phyloP scores from a whole-genome alignment of 306 rosid species.

The Prunus salicina region DNA sequence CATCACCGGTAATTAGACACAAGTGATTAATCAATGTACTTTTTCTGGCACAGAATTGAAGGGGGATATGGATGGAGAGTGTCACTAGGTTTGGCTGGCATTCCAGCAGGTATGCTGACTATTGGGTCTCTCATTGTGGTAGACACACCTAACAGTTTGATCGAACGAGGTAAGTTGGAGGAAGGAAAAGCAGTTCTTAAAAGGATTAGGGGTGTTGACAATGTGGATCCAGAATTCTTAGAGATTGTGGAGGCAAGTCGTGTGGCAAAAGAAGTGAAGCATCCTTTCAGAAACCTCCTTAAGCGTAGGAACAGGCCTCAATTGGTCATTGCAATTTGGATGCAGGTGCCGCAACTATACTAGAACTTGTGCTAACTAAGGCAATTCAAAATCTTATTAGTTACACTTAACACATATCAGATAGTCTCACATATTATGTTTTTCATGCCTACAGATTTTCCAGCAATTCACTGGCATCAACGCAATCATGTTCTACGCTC shows the following conservation, averaged over 20 bases:
- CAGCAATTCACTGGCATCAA: slow-evolving; percentile 56
- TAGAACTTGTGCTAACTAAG: no score
- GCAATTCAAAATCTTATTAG: no score
- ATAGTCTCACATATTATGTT: no score
- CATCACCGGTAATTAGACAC: no score
- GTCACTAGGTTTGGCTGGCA: slow-evolving; percentile 48
- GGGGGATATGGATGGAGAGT: slow-evolving; percentile 71
- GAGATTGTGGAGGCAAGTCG: slow-evolving; percentile 7
- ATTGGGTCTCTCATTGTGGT: slow-evolving; percentile 40
- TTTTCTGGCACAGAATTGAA: slow-evolving; percentile 24
- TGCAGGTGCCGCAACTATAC: not conserved
- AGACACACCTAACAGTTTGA: slow-evolving; percentile 59
- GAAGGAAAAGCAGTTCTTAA: slow-evolving; percentile 46
- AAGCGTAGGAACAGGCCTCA: slow-evolving; percentile 56
- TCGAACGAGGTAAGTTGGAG: slow-evolving; percentile 48
- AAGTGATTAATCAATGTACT: no score
- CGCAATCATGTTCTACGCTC: slow-evolving; percentile 71
- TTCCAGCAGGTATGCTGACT: slow-evolving; percentile 48
- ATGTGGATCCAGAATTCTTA: slow-evolving; percentile 48
- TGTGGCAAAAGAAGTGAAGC: slow-evolving; percentile 39
- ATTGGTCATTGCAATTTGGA: slow-evolving; percentile 33
- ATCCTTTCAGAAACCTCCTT: slow-evolving; percentile 39
- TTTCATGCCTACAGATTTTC: not conserved
- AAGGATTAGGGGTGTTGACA: slow-evolving; percentile 52
- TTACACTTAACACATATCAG: no score